phyloP scores from a whole-genome alignment of 768 basidiomycete species.

The Tricholoma bakamatsutake region DNA sequence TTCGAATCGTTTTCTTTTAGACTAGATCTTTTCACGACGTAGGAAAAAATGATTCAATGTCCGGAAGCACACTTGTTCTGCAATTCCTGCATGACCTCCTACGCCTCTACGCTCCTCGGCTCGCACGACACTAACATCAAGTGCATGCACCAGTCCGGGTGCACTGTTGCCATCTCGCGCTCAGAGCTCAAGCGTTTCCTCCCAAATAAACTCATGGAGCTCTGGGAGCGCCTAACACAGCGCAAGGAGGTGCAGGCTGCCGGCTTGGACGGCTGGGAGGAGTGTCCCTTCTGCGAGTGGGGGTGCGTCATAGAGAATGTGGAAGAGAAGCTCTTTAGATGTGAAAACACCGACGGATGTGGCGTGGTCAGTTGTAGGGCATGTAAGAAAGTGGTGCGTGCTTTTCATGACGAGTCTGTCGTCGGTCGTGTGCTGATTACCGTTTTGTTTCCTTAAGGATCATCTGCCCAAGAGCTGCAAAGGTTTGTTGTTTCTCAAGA shows the following conservation, averaged over 20 bases:
- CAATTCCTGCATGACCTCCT: slow-evolving; percentile 57
- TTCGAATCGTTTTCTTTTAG: background rate
- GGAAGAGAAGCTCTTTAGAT: slow-evolving; percentile 54
- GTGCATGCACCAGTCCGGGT: slow-evolving; percentile 80
- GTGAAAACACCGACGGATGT: slow-evolving; percentile 61
- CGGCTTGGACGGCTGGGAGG: slow-evolving; percentile 74
- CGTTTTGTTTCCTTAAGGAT: slow-evolving; percentile 38
- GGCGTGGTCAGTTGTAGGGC: slow-evolving; percentile 69
- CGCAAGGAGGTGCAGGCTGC: slow-evolving; percentile 76
- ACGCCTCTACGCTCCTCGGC: slow-evolving; percentile 63
- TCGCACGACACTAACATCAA: slow-evolving; percentile 53
- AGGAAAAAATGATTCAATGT: slow-evolving; percentile 88
- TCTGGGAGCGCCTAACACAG: slow-evolving; percentile 72
- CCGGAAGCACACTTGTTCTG: slow-evolving; percentile 90
- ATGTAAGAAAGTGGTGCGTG: slow-evolving; percentile 66
- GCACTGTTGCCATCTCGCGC: slow-evolving; percentile 58
- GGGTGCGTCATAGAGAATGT: slow-evolving; percentile 67
- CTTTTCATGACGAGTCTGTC: background rate
- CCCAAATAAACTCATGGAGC: slow-evolving; percentile 53
- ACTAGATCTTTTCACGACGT: background rate
- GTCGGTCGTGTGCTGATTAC: background rate
- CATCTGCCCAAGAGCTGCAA: slow-evolving; percentile 78
- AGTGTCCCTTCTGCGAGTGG: slow-evolving; percentile 89
- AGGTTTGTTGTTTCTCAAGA: slow-evolving; percentile 34
- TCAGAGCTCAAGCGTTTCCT: slow-evolving; percentile 69